phyloP scores from a whole-genome alignment of 495 filamentous ascomycete genomes.

The Neurospora africana region DNA sequence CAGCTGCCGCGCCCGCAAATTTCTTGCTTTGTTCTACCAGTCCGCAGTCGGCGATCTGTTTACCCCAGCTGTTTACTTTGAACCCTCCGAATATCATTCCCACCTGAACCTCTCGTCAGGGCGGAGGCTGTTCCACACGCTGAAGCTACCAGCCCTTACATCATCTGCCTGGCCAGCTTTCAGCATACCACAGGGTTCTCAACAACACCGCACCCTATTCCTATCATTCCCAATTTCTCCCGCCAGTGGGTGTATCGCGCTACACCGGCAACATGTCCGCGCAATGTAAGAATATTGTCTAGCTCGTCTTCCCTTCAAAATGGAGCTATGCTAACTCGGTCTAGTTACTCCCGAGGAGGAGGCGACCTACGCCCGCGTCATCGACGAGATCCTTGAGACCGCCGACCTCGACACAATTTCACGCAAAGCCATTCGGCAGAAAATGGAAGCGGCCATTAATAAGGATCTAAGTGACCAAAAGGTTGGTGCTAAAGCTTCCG shows the following conservation, averaged over 20 bases:
- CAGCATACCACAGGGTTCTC: background rate
- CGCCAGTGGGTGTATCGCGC: conserved; percentile 14
- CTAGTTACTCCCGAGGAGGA: conserved; percentile 58
- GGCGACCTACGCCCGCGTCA: conserved; percentile 67
- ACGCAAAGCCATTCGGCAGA: conserved; percentile 83
- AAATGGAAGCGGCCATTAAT: conserved; percentile 56
- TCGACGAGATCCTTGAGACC: conserved; percentile 75
- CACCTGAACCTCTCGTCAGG: background rate
- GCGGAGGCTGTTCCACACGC: background rate
- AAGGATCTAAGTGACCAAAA: conserved; percentile 83
- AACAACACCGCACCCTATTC: background rate
- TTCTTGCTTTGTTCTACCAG: background rate
- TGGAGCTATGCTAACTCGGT: conserved; percentile 5
- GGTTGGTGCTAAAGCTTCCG: conserved; percentile 36
- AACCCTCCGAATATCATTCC: background rate
- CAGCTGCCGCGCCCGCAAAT: background rate
- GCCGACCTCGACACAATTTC: conserved; percentile 86
- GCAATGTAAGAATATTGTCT: conserved; percentile 13
- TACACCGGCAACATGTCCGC: conserved; percentile 17
- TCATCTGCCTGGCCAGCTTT: background rate
- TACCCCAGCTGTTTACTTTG: background rate
- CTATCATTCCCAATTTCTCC: background rate
- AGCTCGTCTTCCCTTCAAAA: background rate
- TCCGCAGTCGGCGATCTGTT: background rate
- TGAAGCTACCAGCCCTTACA: background rate